Conservation (phyloP, 495 filamentous ascomycete species). For the Penicillium subrubescens region DNA sequence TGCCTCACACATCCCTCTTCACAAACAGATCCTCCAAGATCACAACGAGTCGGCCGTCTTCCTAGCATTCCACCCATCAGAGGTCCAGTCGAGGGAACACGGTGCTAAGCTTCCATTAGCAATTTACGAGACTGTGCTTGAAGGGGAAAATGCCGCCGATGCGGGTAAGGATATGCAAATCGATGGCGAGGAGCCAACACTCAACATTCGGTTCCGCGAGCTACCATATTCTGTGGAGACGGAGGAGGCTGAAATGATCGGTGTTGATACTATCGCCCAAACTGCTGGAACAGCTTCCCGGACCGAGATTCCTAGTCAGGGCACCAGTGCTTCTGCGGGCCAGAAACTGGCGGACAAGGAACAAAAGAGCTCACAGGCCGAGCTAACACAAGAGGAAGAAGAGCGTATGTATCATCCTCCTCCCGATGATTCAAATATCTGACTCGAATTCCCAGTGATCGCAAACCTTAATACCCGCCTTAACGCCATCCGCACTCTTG, state of each 20-base stretch:
- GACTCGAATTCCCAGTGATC: slow-evolving; percentile 52
- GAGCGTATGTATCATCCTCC: slow-evolving; percentile 53
- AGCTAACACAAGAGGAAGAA: slow-evolving; percentile 61
- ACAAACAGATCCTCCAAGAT: slow-evolving; percentile 69
- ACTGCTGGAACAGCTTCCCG: slow-evolving; percentile 74
- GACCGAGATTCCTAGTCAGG: slow-evolving; percentile 12
- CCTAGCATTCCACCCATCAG: slow-evolving; percentile 77
- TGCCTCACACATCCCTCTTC: slow-evolving; percentile 66
- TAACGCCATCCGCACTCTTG: slow-evolving; percentile 91
- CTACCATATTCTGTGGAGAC: slow-evolving; percentile 88
- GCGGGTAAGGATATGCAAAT: slow-evolving; percentile 72
- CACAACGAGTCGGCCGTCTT: slow-evolving; percentile 88
- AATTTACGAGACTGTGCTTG: slow-evolving; percentile 84
- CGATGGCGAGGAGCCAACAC: slow-evolving; percentile 59
- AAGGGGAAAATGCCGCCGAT: slow-evolving; percentile 57
- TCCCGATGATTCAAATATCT: not conserved
- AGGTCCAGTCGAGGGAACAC: slow-evolving; percentile 46
- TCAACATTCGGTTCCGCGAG: slow-evolving; percentile 76
- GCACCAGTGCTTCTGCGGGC: slow-evolving; percentile 2
- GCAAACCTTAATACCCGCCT: slow-evolving; percentile 77
- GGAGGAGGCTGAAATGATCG: slow-evolving; percentile 96
- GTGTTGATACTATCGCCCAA: slow-evolving; percentile 85
- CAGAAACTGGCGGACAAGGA: slow-evolving; percentile 10
- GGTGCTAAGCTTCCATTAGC: slow-evolving; percentile 85
- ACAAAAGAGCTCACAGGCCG: slow-evolving; percentile 10